Base-by-base conservation (phyloP, 768 basidiomycete species). In the Russula sp. region DNA sequence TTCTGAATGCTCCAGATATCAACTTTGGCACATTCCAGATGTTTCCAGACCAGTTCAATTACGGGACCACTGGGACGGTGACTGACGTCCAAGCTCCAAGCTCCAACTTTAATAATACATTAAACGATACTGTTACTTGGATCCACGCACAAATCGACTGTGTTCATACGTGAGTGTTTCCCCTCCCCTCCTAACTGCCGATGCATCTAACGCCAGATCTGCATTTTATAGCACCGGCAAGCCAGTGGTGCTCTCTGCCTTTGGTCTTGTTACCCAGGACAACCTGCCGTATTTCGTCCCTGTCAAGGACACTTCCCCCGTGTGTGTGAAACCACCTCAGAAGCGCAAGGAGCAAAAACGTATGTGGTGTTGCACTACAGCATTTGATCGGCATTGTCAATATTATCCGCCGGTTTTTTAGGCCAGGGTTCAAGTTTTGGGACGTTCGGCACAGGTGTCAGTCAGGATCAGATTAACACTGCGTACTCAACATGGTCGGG, bases 11-110 rank as follows among this genome's bases (percentile, higher is more conserved):
- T 53, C 75, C 75, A n/a, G 57, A 59, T 34, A 75, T 79, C 57
- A 76, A 73, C 61, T 76, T 76, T 48, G 72, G 70, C 44, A 72
- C 76, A 46, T 77, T 78, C 73, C 77, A 77, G 69, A 55, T 76
- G 51, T 75, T 76, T 70, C 77, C 77, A 13, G 77, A 78, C 59
- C 76, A 77, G 69, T 69, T 70, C 51, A 63, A 64, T 51, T 78
- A 78, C 69, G 62, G 30, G 24, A 16, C 65, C 24, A n/a, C 54
- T 20, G 59, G 63, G 42, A 2, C 38, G 14, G 38, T 18, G 38
- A 52, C 61, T 32, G 62, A 50, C 30, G 22, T 40, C 38, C 40
- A 32, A 38, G 24, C 61, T 11, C 61, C 67, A 38, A 54, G 55
- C 13, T 18, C 52, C 48, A 54, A 60, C 56, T 69, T 71, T 24